phyloP scores from a whole-genome alignment of 768 basidiomycete species.

The Rhizopogon vinicolor region DNA sequence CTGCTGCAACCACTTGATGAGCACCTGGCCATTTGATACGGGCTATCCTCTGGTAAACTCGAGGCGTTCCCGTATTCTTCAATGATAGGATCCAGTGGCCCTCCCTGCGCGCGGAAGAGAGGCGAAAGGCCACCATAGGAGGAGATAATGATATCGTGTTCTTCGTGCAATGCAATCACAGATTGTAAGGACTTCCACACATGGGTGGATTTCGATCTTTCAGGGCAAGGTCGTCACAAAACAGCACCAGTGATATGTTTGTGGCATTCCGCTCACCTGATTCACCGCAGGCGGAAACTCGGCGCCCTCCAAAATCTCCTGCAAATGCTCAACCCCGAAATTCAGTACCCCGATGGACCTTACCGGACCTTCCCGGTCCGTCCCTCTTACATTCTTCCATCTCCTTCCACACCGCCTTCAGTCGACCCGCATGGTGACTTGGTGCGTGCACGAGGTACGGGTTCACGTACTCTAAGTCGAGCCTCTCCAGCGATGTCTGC shows the following conservation, averaged over 20 bases:
- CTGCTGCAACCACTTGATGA: conserved; percentile 13
- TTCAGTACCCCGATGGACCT: conserved; percentile 66
- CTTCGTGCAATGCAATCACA: conserved; percentile 14
- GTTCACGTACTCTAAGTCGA: conserved; percentile 57
- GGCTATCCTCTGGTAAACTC: conserved; percentile 7
- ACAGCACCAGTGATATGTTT: background rate
- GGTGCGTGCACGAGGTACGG: conserved; percentile 68
- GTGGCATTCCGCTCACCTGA: conserved; percentile 39
- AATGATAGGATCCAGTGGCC: conserved; percentile 29
- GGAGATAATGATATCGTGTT: conserved; percentile 19
- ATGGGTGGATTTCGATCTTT: conserved; percentile 65
- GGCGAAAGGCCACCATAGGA: conserved; percentile 30
- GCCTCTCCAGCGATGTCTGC: conserved; percentile 28
- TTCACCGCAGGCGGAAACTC: conserved; percentile 63
- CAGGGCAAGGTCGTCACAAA: background rate
- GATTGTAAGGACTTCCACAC: conserved; percentile 25
- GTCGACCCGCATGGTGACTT: conserved; percentile 5
- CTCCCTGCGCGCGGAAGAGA: conserved; percentile 21
- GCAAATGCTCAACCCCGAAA: conserved; percentile 48
- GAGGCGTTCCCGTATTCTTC: conserved; percentile 14
- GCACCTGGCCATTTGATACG: conserved; percentile 13
- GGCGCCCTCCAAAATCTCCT: conserved; percentile 45
- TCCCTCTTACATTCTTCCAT: conserved; percentile 51
- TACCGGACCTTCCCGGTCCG: conserved; percentile 28
- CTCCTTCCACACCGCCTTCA: conserved; percentile 45